phyloP scores from a whole-genome alignment of 2,329 filamentous ascomycete species.

The Corynespora cassiicola region DNA sequence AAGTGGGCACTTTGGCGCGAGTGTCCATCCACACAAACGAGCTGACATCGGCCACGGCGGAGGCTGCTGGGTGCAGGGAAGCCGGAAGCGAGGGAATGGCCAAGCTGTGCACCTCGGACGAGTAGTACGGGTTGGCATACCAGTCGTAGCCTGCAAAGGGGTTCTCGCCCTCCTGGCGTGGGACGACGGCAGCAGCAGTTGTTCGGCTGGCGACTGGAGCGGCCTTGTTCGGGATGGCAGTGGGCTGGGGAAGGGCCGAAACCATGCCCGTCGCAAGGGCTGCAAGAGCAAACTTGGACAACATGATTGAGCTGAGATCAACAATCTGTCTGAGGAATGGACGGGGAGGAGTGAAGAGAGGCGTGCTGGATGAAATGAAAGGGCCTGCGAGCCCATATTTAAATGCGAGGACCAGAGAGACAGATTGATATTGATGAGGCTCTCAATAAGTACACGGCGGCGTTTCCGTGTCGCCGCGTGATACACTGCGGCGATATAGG shows the following conservation, averaged over 20 bases:
- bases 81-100: conserved; percentile 69
- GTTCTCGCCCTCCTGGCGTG: conserved; percentile 54
- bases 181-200: conserved; percentile 19
- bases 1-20: conserved; percentile 55
- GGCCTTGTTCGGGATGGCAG: conserved; percentile 13
- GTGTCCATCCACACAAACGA: conserved; percentile 63
- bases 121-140: conserved; percentile 61
- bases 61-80: conserved; percentile 59
- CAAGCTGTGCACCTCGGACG: conserved; percentile 58
- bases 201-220: conserved; percentile 16
- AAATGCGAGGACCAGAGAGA: conserved; percentile 12
- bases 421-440: conserved; percentile 8
- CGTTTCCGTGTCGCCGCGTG: too few species aligned
- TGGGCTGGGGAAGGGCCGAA: conserved; percentile 29
- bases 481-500: too few species aligned
- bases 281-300: conserved; percentile 23
- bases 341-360: conserved; percentile 6
- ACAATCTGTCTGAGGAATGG: conserved; percentile 4
- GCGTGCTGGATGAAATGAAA: conserved; percentile 2
- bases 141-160: conserved; percentile 58
- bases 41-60: conserved; percentile 56
- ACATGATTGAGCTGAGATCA: conserved; percentile 14
- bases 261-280: conserved; percentile 27
- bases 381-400: conserved; percentile 17
- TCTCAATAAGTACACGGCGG: too few species aligned